These are phyloP conservation scores for Fermentozyma sake DNA, from an alignment of 1,139 yeast species.

Conservation along the genomic window DNA sequence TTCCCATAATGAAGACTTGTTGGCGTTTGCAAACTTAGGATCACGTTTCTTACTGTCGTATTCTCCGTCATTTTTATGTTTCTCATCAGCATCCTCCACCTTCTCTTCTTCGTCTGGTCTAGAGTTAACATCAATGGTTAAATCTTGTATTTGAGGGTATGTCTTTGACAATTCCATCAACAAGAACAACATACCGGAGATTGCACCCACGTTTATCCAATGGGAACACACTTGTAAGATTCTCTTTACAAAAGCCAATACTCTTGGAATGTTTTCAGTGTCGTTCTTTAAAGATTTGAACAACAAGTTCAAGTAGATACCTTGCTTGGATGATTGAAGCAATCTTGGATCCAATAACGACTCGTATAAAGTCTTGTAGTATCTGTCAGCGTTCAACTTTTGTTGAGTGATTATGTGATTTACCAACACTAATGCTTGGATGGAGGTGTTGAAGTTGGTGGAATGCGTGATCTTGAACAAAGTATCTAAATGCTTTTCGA, in stretches of 20 bases:
- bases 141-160: conserved; percentile 38
- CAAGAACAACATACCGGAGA: conserved; percentile 83
- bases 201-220: conserved; percentile 86
- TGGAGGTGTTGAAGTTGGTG: conserved; percentile 88
- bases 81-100: conserved; percentile 6
- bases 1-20: conserved; percentile 84
- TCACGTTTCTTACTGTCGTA: conserved; percentile 91
- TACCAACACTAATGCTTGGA: conserved; percentile 85
- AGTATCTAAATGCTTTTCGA: conserved; percentile 76
- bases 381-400: conserved; percentile 63
- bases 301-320: conserved; percentile 79
- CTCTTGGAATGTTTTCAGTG: conserved; percentile 51
- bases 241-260: conserved; percentile 88
- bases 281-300: conserved; percentile 83
- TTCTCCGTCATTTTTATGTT: conserved; percentile 12
- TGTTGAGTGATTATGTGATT: conserved; percentile 68
- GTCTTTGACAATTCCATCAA: conserved; percentile 56
- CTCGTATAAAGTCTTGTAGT: conserved; percentile 85
- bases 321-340: conserved; percentile 79
- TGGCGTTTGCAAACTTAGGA: conserved; percentile 83
- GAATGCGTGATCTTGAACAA: conserved; percentile 89
- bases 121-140: conserved; percentile 38
- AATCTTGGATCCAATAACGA: conserved; percentile 83
- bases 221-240: conserved; percentile 78
- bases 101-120: conserved; percentile 27